Percentiles rank a stretch among this genome's conserved stretches.
Evolutionary conservation across 2,329 filamentous ascomycete species (phyloP).

Genomic region (Fusarium gaditjirri): DNA sequence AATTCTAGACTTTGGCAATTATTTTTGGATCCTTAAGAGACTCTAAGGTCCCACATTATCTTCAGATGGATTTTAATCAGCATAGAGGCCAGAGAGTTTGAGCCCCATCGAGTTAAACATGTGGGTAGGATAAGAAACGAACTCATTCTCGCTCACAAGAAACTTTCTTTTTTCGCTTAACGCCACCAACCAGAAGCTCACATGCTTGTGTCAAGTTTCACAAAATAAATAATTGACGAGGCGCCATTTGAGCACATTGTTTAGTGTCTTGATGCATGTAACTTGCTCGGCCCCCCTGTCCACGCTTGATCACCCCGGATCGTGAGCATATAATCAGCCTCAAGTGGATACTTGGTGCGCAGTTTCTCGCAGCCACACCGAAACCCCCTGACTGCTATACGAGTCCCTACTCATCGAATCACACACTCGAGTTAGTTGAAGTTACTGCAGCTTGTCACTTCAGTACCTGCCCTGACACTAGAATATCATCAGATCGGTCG

Average conservation of each 20-base stretch:
- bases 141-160: slow-evolving; percentile 5
- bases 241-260: slow-evolving; percentile 5
- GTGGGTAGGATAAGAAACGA: background rate
- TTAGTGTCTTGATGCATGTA: background rate
- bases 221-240: background rate
- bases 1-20: background rate
- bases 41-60: background rate
- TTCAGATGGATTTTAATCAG: background rate
- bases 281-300: background rate
- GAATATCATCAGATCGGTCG: background rate
- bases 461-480: background rate
- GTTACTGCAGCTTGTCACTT: background rate
- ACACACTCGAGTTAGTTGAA: background rate
- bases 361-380: background rate
- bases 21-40: background rate
- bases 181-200: too few relatives aligned
- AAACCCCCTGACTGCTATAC: background rate
- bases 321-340: background rate
- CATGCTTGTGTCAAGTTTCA: background rate
- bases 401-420: background rate
- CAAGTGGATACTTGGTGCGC: background rate
- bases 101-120: too few relatives aligned
- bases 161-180: background rate
- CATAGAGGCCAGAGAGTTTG: background rate
- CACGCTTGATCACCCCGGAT: background rate